Conservation (phyloP, 169 alveolate genomes). For the Plasmodium vivax region DNA sequence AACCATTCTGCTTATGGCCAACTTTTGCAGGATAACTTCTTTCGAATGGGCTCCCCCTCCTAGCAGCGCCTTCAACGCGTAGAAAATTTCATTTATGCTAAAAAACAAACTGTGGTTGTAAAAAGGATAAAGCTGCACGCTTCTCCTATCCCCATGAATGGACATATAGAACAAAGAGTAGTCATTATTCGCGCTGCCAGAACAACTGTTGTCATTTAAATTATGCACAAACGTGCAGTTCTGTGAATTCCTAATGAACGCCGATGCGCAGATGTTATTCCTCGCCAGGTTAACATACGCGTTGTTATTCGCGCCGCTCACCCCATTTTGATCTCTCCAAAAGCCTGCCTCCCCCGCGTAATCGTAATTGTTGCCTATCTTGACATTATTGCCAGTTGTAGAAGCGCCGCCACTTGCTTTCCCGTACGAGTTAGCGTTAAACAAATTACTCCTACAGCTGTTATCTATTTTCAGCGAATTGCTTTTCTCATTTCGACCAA, state of each 20-base stretch:
- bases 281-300: not conserved
- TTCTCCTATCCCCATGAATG: not conserved
- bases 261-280: not conserved
- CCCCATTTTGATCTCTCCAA: not conserved
- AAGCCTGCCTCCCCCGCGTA: not conserved
- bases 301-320: not conserved
- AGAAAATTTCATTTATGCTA: constrained; percentile 4
- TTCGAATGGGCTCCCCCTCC: not conserved
- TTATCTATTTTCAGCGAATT: not conserved
- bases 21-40: not conserved
- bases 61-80: not conserved
- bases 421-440: not conserved
- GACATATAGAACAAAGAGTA: constrained; percentile 38
- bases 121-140: constrained; percentile 2
- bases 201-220: constrained; percentile 7
- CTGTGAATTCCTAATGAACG: not conserved
- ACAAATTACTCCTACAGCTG: not conserved
- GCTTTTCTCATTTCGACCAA: not conserved
- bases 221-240: constrained; percentile 17
- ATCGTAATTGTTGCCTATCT: not conserved
- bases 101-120: constrained; percentile 27
- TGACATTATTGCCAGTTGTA: not conserved
- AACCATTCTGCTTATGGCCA: constrained; percentile 9
- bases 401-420: not conserved
- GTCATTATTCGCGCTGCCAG: not conserved